A percentile compares a stretch with the other conserved stretches of the same genome.
Conservation (phyloP, 192 early-diverging fungal genomes). For the Allomyces macrogynus region DNA sequence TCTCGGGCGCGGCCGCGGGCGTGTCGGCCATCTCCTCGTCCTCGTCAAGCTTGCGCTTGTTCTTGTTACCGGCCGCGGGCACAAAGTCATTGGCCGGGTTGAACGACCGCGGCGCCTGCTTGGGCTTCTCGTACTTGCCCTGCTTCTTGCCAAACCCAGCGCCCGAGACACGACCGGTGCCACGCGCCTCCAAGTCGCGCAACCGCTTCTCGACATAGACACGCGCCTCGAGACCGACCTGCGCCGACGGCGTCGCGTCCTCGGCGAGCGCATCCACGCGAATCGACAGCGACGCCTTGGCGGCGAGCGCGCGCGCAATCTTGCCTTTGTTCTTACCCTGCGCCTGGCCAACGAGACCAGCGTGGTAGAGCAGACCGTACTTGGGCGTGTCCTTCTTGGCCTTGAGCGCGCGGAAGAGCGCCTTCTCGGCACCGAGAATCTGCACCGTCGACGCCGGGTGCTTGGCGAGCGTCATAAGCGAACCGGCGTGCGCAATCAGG, state of each 20-base stretch:
- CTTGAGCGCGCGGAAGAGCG: constrained; percentile 98
- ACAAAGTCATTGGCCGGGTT: constrained; percentile 20
- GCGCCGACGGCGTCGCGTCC: constrained; percentile 37
- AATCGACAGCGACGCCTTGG: constrained; percentile 73
- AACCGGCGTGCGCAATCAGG: constrained; percentile 92
- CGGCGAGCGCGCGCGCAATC: constrained; percentile 82
- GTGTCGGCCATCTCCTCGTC: not conserved
- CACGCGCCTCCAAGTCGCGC: constrained; percentile 71
- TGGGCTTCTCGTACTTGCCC: constrained; percentile 36
- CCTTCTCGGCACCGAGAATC: constrained; percentile 99
- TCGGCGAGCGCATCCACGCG: constrained; percentile 86
- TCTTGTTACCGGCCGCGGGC: constrained; percentile 24
- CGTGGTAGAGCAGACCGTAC: constrained; percentile 96
- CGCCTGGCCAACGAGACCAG: constrained; percentile 88
- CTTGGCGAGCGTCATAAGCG: constrained; percentile 90
- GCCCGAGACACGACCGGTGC: constrained; percentile 45
- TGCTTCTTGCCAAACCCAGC: constrained; percentile 39
- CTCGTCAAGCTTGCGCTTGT: constrained; percentile 12
- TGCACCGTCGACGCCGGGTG: constrained; percentile 96
- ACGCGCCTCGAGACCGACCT: constrained; percentile 67
- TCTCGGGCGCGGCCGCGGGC: constrained; percentile 8
- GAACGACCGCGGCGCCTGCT: constrained; percentile 16
- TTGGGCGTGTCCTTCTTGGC: constrained; percentile 97
- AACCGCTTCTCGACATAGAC: constrained; percentile 74
- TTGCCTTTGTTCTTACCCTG: constrained; percentile 94